Conservation (phyloP, 495 filamentous ascomycete genomes). For the Jackrogersella multiformis region DNA sequence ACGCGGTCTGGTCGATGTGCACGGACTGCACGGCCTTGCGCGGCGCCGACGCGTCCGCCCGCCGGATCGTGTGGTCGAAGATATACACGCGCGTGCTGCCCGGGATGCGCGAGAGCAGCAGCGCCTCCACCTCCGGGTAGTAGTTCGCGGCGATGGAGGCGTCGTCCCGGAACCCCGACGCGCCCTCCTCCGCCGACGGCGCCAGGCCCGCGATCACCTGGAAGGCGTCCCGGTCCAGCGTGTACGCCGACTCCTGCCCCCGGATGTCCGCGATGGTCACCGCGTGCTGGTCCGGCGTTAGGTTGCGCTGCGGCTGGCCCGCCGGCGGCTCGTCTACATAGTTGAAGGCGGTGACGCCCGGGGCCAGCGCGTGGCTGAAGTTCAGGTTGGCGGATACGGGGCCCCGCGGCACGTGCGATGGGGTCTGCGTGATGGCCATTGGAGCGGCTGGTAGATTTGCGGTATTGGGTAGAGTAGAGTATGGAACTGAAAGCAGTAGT, state of each 20-base stretch:
- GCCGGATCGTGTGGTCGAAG: slow-evolving; percentile 93
- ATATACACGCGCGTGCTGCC: slow-evolving; percentile 71
- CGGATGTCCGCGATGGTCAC: slow-evolving; percentile 74
- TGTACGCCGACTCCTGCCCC: slow-evolving; percentile 68
- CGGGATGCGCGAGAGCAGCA: slow-evolving; percentile 69
- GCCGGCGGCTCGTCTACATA: slow-evolving; percentile 72
- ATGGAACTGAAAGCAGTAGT: not conserved
- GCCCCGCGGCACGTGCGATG: slow-evolving; percentile 66
- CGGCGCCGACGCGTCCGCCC: slow-evolving; percentile 58
- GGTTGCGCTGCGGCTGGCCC: slow-evolving; percentile 71
- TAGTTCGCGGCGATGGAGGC: slow-evolving; percentile 70
- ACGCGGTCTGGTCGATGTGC: slow-evolving; percentile 84
- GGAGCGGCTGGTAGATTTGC: slow-evolving; percentile 8
- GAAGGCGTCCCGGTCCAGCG: slow-evolving; percentile 79
- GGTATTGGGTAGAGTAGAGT: not conserved
- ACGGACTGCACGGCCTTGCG: slow-evolving; percentile 74
- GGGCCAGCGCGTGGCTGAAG: slow-evolving; percentile 73
- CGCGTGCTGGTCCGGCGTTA: slow-evolving; percentile 50
- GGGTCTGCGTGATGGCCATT: slow-evolving; percentile 48
- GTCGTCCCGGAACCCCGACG: slow-evolving; percentile 68
- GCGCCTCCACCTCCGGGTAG: slow-evolving; percentile 81
- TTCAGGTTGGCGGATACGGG: slow-evolving; percentile 69
- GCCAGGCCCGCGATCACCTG: slow-evolving; percentile 60
- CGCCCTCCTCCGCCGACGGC: slow-evolving; percentile 54
- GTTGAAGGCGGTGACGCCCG: slow-evolving; percentile 72